Evolutionary conservation across 23 red algal genomes (phyloP), one percentile per base, ranked within the genome.

Genomic region (Gracilariopsis chorda): DNA sequence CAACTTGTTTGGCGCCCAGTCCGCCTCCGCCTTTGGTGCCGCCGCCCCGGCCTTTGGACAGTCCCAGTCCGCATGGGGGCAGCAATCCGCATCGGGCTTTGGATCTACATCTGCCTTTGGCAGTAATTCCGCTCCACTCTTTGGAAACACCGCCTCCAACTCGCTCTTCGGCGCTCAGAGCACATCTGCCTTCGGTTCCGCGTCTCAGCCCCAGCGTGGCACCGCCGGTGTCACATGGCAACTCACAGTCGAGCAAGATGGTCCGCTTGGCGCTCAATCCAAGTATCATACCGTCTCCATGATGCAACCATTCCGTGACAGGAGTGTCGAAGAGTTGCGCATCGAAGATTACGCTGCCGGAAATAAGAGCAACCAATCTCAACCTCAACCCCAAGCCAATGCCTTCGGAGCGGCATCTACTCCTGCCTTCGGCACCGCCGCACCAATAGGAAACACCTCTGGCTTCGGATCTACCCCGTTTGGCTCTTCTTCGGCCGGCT

Each of bases 281-380:
- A 86, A 87, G 56, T 94, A 94, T 40, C 72, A 90, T 8, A 58
- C 64, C 19, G 88, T 94, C 34, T 53, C 71, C 33, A 94, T 88
- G 87, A 94, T 94, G 92, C 83, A 80, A 8, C 68, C 34, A 4
- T 94, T 76, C 33, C 71, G 87, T 41, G 92, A 63, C 4, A 78
- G 74, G 36, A 78, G 64, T 20, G 23, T 94, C 7, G 92, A 94
- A 70, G 92, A 94, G 59, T 60, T 94, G 25, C 48, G 92, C 13
- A 58, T 80, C 12, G 92, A 94, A 56, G 92, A 94, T 44, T 94
- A 94, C n/a, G 74, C 57, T 12, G 48, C 73, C 13, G 92, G 92
- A 58, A 94, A 87, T 46, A 94, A 88, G 52, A 34, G 65, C 7
- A 28, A 28, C 14, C 45, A 77, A 59, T 25, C 92, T n/a, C 74